These are phyloP conservation scores for Wickerhamomyces chambardii DNA, from an alignment of 805 yeast species.

Conservation along the genomic window DNA sequence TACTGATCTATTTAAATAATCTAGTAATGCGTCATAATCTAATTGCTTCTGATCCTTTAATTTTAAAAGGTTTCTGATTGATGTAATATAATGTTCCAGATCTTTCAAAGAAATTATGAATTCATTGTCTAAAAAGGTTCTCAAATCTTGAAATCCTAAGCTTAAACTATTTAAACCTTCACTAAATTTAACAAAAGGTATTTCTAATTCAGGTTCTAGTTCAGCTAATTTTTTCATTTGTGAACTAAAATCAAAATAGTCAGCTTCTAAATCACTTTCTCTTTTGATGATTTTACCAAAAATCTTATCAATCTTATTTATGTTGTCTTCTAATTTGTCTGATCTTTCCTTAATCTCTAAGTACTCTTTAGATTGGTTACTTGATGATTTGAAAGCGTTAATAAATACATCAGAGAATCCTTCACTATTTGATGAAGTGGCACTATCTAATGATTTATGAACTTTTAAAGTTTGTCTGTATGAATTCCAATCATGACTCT, in stretches of 20 bases:
- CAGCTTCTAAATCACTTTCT: slow-evolving; percentile 64
- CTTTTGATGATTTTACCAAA: slow-evolving; percentile 65
- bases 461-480: slow-evolving; percentile 48
- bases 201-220: slow-evolving; percentile 34
- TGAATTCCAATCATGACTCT: slow-evolving; percentile 66
- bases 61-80: slow-evolving; percentile 61
- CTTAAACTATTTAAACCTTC: slow-evolving; percentile 36
- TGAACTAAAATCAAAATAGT: slow-evolving; percentile 59
- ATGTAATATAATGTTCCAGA: slow-evolving; percentile 69
- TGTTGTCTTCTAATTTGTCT: slow-evolving; percentile 77
- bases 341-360: slow-evolving; percentile 75
- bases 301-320: slow-evolving; percentile 68
- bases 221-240: slow-evolving; percentile 64
- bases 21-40: slow-evolving; percentile 80
- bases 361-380: slow-evolving; percentile 64
- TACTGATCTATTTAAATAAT: slow-evolving; percentile 64
- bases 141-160: slow-evolving; percentile 31
- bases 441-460: slow-evolving; percentile 6
- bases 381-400: slow-evolving; percentile 84
- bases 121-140: slow-evolving; percentile 59
- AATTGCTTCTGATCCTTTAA: slow-evolving; percentile 86
- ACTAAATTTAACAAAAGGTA: slow-evolving; percentile 32
- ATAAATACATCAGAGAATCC: slow-evolving; percentile 84
- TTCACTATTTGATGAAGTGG: slow-evolving; percentile 31
- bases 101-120: slow-evolving; percentile 80